phyloP scores from a whole-genome alignment of 352 stramenopile genomes.

The Peronospora destructor region DNA sequence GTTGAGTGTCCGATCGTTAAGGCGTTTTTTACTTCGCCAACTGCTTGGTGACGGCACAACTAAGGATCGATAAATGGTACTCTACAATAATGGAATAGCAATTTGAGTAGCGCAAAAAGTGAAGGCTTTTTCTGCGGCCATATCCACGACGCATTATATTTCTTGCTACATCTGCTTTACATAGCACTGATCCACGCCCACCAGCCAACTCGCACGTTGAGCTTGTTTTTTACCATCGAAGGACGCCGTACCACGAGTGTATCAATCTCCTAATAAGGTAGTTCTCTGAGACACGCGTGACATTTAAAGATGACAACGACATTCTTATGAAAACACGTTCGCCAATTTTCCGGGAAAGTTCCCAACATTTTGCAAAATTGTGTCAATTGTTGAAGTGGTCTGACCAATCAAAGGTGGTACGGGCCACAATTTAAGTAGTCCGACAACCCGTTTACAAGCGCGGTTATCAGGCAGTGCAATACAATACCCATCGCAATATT shows the following conservation, averaged over 20 bases:
- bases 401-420: conserved; percentile 6
- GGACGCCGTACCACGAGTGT: not conserved
- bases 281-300: too few species aligned
- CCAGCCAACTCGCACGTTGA: not conserved
- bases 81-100: too few species aligned
- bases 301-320: too few species aligned
- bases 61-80: not conserved
- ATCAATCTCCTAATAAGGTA: too few species aligned
- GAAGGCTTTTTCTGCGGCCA: not conserved
- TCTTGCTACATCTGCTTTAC: not conserved
- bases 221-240: not conserved
- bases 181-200: not conserved
- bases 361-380: conserved; percentile 2
- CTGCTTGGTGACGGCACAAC: not conserved
- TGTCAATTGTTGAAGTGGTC: conserved; percentile 14
- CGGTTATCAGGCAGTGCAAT: too few species aligned
- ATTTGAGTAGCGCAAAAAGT: too few species aligned
- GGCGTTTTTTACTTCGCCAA: not conserved
- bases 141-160: not conserved
- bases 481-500: too few species aligned
- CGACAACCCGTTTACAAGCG: too few species aligned
- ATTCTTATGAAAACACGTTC: not conserved
- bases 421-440: not conserved
- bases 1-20: not conserved
- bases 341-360: not conserved